Evolutionary conservation across 169 alveolate species (phyloP), one percentile per base, ranked within the genome.

Genomic region (Eimeria sp.): DNA sequence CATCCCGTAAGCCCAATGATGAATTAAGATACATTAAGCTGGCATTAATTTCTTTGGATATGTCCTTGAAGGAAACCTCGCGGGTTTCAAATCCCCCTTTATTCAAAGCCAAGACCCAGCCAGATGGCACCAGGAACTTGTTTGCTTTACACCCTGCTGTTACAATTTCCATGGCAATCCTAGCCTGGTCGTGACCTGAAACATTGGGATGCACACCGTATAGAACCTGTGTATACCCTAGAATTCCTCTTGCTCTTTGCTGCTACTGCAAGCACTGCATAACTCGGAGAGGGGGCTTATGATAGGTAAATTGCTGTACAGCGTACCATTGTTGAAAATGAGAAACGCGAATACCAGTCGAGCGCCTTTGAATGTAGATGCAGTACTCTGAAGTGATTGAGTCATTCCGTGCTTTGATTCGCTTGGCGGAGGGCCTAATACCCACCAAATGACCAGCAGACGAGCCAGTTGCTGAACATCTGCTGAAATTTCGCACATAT

Each of bases 401-500:
- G 70, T 43, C 30, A 25, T 6, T 22, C 5, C 67, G 5, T 65
- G 47, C 25, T 40, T 40, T 2, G 61, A 45, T 65, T 87, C 84
- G 63, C 65, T 84, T 5, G 78, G 58, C 25, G 94, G 34, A 61
- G 51, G 83, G 20, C 94, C 94, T 22, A 63, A 43, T 2, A 63
- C 82, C 94, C 94, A 87, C 94, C 94, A 87, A 30, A n/a, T 67
- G 54, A 87, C 67, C 5, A 87, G 63, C 94, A 87, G 22, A 40
- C 94, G 94, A 61, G 43, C 61, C 27, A 87, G 82, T 67, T 87
- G 94, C 80, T 87, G 94, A 40, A 65, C 84, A n/a, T 65, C 94
- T 43, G 67, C 94, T 27, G 78, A 51, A 40, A n/a, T 87, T 87
- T 45, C 49, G 67, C 94, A 87, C 94, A 87, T 63, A 3, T 47